Conservation (phyloP, 2,329 filamentous ascomycete genomes). For the Cordyceps sp. region DNA sequence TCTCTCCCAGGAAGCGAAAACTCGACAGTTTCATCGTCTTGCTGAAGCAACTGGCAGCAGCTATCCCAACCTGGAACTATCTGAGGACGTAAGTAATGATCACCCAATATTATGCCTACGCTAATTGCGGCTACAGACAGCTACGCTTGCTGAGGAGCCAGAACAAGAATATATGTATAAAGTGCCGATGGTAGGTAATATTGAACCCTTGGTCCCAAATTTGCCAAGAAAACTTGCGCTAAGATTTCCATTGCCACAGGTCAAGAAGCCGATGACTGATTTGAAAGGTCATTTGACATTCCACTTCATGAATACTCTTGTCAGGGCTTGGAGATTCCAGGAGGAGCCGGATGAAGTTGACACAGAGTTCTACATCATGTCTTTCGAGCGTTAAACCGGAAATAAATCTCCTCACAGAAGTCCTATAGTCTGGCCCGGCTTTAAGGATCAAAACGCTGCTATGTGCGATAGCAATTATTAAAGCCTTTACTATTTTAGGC, state of each 20-base stretch:
- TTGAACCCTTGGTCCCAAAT: no score
- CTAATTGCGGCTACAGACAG: background rate
- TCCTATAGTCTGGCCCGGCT: no score
- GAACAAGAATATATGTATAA: conserved; percentile 2
- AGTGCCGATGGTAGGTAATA: conserved; percentile 1
- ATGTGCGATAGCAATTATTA: no score
- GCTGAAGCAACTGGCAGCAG: background rate
- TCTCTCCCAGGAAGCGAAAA: background rate
- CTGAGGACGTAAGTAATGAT: conserved; percentile 1
- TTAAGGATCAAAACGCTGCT: no score
- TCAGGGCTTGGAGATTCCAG: conserved; percentile 2
- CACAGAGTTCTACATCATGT: conserved; percentile 1
- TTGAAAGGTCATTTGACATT: background rate
- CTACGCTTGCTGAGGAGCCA: conserved; percentile 1
- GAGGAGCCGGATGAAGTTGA: conserved; percentile 1
- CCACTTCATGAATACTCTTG: conserved; percentile 1
- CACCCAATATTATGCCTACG: background rate
- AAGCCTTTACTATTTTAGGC: no score
- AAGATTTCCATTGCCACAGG: no score
- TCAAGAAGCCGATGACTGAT: conserved; percentile 2
- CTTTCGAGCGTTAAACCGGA: background rate
- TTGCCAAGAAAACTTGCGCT: background rate
- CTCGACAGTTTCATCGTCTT: background rate
- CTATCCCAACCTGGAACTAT: background rate
- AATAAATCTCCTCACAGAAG: background rate